A percentile compares a stretch with the other conserved stretches of the same genome.
phyloP scores from a whole-genome alignment of 1,284 basidiomycete species.

The Crepidotus sp. region DNA sequence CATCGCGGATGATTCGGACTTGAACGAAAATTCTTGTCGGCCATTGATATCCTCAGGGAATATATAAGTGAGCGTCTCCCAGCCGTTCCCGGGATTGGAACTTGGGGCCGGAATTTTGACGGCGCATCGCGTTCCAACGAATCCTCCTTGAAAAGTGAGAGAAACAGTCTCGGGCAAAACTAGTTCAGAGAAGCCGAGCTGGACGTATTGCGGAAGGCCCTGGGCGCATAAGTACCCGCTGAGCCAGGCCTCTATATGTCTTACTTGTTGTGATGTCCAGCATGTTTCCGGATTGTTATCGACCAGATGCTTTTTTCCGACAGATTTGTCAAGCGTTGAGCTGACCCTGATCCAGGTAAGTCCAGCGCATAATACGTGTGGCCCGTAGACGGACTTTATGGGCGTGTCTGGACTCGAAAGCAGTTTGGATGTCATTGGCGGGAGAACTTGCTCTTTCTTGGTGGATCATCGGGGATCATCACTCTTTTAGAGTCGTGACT shows the following conservation, averaged over 20 bases:
- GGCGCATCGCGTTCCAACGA: conserved; percentile 59
- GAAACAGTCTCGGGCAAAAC: conserved; percentile 46
- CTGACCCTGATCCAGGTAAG: conserved; percentile 51
- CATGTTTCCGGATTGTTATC: conserved; percentile 72
- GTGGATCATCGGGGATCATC: no score
- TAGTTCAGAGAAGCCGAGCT: conserved; percentile 45
- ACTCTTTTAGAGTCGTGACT: no score
- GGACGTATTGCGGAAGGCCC: conserved; percentile 69
- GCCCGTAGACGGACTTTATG: conserved; percentile 39
- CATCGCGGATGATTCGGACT: conserved; percentile 15
- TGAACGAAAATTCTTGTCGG: conserved; percentile 50
- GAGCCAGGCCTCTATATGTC: background rate
- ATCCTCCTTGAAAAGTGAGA: conserved; percentile 78
- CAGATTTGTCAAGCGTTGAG: conserved; percentile 73
- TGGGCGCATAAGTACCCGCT: conserved; percentile 22
- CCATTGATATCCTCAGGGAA: conserved; percentile 74
- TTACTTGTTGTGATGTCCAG: conserved; percentile 75
- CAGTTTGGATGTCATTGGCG: no score
- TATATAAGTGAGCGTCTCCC: conserved; percentile 43
- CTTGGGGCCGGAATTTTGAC: conserved; percentile 31
- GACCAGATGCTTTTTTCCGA: conserved; percentile 60
- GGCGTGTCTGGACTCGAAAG: conserved; percentile 38
- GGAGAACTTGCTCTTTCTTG: no score
- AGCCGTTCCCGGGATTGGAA: conserved; percentile 23
- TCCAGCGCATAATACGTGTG: background rate